A percentile compares a stretch with the other conserved stretches of the same genome.
phyloP scores from a whole-genome alignment of 176 grass and related monocot species.

The Aegilops tauschii region DNA sequence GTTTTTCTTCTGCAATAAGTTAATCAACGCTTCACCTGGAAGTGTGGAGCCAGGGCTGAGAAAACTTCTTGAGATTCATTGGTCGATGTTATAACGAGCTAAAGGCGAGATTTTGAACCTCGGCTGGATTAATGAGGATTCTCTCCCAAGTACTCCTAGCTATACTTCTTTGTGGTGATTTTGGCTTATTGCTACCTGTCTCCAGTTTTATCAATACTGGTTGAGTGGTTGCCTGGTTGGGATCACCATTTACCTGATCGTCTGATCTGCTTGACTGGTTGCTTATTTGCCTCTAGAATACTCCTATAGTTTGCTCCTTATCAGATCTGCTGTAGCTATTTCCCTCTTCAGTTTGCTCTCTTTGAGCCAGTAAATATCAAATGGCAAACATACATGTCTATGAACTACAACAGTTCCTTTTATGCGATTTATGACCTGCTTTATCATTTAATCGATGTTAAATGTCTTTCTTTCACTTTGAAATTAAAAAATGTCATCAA shows the following conservation, averaged over 20 bases:
- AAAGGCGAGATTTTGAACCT: background rate
- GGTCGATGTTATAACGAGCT: background rate
- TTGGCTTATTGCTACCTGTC: constrained; percentile 17
- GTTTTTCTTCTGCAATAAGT: constrained; percentile 23
- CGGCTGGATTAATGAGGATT: background rate
- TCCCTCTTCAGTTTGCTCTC: background rate
- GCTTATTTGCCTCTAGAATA: constrained; percentile 21
- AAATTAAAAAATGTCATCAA: background rate
- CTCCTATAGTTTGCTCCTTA: background rate
- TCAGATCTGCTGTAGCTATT: background rate
- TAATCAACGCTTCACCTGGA: constrained; percentile 12
- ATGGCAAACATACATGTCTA: background rate
- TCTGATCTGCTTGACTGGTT: background rate
- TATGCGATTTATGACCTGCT: background rate
- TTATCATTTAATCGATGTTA: constrained; percentile 1
- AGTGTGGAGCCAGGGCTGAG: background rate
- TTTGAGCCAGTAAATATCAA: constrained; percentile 16
- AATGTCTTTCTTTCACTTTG: background rate
- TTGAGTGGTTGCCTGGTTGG: background rate
- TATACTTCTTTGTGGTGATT: background rate
- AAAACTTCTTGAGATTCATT: background rate
- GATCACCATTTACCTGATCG: background rate
- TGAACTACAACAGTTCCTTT: constrained; percentile 12
- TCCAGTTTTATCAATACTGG: constrained; percentile 1
- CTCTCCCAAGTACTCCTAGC: background rate